Evolutionary conservation across 345 rosid genomes (phyloP), one percentile per base, ranked within the genome.

Genomic region (Rhizophora apiculata): DNA sequence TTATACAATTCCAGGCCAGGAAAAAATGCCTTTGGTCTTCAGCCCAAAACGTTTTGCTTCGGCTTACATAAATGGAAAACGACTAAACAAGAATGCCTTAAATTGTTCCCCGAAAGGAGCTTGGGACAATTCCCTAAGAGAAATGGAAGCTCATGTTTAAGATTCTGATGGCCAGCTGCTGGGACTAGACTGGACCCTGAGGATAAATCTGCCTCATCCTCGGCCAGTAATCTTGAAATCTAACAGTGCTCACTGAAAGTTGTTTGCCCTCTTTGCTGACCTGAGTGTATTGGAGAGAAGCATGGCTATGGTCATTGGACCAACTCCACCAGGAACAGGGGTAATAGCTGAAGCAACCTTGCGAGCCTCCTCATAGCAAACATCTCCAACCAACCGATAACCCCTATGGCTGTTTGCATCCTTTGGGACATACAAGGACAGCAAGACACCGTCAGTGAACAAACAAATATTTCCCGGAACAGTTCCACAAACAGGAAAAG

Each of bases 231-330:
- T 6, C 9, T 34, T 34, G 37, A 20, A 63, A 43, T 63, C 68
- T 46, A 24, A 10, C 9, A 31, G 6, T 49, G 54, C 29, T 72
- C 59, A 65, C 61, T 63, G 54, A 67, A 32, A 34, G 49, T 85
- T 82, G 76, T 80, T 78, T 48, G 71, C 59, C 72, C 94, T 87
- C 85, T 89, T 89, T 18, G 97, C 92, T 0, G 98, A 86, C 53
- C 52, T 72, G 57, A 94, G 85, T 24, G 96, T 93, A 72, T 93
- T 90, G 6, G 91, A 81, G 7, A 90, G 90, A 67, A 93, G 98
- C 98, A 93, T 86, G 29, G 93, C 96, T 69, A 89, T 87, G 6
- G 96, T 90, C 96, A 93, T 90, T 0, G 96, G 96, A 74, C 98
- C 98, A 60, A 93, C 96, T 63, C 96, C 96, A 6, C 37, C 37